Evolutionary conservation across 306 rosid species (phyloP), one percentile per base, ranked within the genome.

Genomic region (Quercus wislizeni): DNA sequence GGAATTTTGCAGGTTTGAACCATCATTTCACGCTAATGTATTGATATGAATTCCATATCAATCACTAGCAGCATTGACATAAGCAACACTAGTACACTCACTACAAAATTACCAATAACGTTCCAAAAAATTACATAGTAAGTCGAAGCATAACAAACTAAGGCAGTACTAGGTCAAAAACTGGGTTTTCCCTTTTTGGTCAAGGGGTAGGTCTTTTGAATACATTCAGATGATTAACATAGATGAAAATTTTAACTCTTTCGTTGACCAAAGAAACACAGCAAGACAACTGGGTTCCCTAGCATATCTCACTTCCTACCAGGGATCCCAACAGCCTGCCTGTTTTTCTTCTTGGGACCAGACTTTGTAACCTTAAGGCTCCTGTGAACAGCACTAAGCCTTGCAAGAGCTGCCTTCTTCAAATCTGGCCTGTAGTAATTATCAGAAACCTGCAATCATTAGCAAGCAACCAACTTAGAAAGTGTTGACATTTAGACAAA

Each of bases 321-420:
- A 77, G 0, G 74, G 77, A 78, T 67, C 84, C 73, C 89, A 77
- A 78, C 72, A 2, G 86, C 90, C 71, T 92, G 97, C 74, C 97
- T 94, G 82, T 91, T 94, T 89, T 90, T 94, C 91, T 92, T 89
- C 93, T 92, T 94, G 21, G 73, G 90, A 70, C 99, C 99, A n/a
- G 97, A 95, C 87, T 95, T 93, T 19, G 97, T 78, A 76, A 95
- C 94, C 87, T 75, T 93, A 69, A 93, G 93, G 87, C 99, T 95
- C 89, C 90, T 86, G 73, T 90, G 77, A 63, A 91, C 98, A 14
- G 84, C 96, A 76, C 97, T 93, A 88, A 92, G 73, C 89, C 99
- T 89, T 78, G 97, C 91, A 76, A 91, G 92, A 68, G 97, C 96
- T 21, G 96, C 97, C 70, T 89, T 87, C 88, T 88, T 93, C 21